These are phyloP conservation scores for Fusarium paranaense DNA, from an alignment of 2,329 filamentous ascomycete species.

Conservation along the genomic window DNA sequence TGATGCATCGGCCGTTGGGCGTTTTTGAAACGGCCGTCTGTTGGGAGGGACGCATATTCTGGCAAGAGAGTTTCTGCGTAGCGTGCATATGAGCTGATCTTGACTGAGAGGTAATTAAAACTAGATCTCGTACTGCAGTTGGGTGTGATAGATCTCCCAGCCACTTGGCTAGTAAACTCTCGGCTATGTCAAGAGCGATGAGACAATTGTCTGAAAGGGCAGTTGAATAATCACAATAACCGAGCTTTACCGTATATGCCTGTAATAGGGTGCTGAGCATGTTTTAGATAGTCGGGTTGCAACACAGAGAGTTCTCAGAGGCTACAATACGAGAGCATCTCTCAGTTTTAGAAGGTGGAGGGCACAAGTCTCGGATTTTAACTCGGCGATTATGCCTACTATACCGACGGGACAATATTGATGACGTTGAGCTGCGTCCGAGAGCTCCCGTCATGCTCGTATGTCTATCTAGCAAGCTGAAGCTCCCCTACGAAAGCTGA, in stretches of 20 bases:
- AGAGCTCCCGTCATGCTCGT: constrained; percentile 9
- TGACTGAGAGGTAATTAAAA: background rate
- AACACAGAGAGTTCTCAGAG: background rate
- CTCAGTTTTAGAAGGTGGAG: background rate
- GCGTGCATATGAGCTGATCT: background rate
- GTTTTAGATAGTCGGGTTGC: background rate
- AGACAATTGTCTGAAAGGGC: background rate
- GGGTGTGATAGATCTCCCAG: background rate
- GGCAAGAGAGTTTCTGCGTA: background rate
- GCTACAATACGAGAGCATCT: background rate
- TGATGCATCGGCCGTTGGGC: background rate
- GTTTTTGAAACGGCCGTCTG: background rate
- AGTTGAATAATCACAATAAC: background rate
- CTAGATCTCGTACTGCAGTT: background rate
- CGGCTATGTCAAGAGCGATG: background rate
- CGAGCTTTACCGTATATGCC: background rate
- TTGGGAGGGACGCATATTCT: background rate
- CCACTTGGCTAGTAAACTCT: background rate
- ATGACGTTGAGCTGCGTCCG: background rate
- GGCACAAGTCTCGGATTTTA: background rate
- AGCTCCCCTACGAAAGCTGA: constrained; percentile 7
- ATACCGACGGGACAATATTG: background rate
- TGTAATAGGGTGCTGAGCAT: background rate
- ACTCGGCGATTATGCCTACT: background rate
- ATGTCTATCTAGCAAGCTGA: background rate